phyloP scores from a whole-genome alignment of 2,329 filamentous ascomycete species.

The Calonectria ilicicola region DNA sequence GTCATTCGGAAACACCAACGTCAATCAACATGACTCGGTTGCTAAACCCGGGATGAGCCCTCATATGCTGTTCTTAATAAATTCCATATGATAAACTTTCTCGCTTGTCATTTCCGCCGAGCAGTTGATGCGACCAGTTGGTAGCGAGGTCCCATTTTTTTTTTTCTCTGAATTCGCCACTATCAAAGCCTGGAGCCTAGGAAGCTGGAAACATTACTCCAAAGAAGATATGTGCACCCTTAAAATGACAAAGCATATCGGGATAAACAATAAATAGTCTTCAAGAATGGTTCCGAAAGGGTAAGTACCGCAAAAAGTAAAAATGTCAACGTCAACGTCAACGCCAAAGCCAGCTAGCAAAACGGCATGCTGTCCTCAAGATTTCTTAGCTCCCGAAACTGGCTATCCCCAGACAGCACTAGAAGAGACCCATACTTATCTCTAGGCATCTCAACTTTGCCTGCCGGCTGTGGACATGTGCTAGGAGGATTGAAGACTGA shows the following conservation, averaged over 20 bases:
- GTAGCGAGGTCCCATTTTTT: neutral
- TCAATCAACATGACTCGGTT: neutral
- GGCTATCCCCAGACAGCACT: neutral
- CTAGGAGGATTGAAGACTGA: neutral
- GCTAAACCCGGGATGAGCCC: neutral
- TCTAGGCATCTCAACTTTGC: slow-evolving; percentile 6
- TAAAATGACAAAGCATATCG: neutral
- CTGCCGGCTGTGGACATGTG: slow-evolving; percentile 2
- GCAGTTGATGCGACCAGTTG: neutral
- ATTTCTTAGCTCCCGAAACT: slow-evolving; percentile 8
- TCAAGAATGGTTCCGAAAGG: neutral
- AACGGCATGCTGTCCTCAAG: neutral
- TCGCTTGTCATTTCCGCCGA: neutral
- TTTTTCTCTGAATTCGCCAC: neutral
- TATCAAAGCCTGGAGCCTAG: neutral
- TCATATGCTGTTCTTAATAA: neutral
- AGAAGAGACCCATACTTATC: neutral
- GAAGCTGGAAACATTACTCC: neutral
- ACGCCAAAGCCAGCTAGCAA: neutral
- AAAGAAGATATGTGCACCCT: neutral
- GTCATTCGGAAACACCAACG: neutral
- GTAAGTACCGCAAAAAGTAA: neutral
- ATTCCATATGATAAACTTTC: neutral
- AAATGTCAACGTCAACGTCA: neutral
- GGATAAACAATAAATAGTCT: neutral